A percentile compares a stretch with the other conserved stretches of the same genome.
phyloP scores from a whole-genome alignment of 176 grass and related monocot genomes.

The Neostapfia colusana region DNA sequence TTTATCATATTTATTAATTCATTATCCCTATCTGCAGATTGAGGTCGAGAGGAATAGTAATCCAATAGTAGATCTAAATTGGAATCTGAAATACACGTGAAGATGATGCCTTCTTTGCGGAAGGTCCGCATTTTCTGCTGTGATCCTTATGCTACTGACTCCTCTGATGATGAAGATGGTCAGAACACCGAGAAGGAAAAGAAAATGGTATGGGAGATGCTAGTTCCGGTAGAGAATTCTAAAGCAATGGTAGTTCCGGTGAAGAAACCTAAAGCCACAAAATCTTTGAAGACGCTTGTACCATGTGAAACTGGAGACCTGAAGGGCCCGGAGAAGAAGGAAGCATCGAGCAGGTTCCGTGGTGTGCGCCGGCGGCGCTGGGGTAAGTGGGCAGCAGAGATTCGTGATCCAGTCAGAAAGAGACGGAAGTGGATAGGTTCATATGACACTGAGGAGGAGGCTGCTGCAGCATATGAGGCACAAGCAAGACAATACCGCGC shows the following conservation, averaged over 20 bases:
- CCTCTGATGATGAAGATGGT: conserved; percentile 42
- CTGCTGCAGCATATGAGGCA: conserved; percentile 36
- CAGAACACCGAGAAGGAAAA: conserved; percentile 33
- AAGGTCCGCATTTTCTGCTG: conserved; percentile 48
- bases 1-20: neutral
- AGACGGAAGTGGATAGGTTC: conserved; percentile 50
- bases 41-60: neutral
- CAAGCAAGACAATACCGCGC: neutral
- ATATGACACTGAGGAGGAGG: conserved; percentile 45
- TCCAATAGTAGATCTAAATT: neutral
- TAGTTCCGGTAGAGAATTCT: neutral
- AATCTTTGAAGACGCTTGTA: conserved; percentile 20
- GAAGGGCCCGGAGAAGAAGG: conserved; percentile 37
- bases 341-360: conserved; percentile 46
- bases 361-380: conserved; percentile 47
- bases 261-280: neutral
- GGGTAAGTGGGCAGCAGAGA: conserved; percentile 59
- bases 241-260: neutral
- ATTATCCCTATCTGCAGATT: neutral
- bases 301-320: conserved; percentile 10
- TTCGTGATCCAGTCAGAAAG: conserved; percentile 53
- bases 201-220: conserved; percentile 39
- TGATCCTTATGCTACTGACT: conserved; percentile 63
- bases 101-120: conserved; percentile 23
- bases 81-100: neutral